Conservation (phyloP, 2,329 filamentous ascomycete genomes). For the Ophiocordyceps camponoti-saundersi region DNA sequence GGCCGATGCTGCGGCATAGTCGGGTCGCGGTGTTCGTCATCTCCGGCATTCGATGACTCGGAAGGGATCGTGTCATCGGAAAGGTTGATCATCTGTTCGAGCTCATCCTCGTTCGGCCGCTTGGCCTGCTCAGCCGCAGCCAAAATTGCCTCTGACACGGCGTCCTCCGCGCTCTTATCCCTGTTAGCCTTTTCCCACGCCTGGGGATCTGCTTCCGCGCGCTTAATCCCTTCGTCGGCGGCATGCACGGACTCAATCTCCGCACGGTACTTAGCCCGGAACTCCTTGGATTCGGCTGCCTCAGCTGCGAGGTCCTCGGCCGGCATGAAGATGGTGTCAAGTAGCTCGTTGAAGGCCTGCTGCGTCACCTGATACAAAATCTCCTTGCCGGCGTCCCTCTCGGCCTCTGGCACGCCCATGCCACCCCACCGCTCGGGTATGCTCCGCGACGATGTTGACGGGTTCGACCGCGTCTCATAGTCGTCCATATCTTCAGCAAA, state of each 20-base stretch:
- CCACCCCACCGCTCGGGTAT: constrained; percentile 61
- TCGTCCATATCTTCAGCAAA: constrained; percentile 59
- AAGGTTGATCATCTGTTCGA: constrained; percentile 10
- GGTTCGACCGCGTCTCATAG: constrained; percentile 53
- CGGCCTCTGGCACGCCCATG: constrained; percentile 62
- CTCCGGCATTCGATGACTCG: constrained; percentile 3
- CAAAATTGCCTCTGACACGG: constrained; percentile 22
- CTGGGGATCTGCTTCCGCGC: neutral
- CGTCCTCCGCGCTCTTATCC: constrained; percentile 14
- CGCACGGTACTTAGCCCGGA: constrained; percentile 39
- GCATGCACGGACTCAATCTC: constrained; percentile 25
- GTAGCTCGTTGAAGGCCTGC: constrained; percentile 77
- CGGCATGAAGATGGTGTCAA: constrained; percentile 70
- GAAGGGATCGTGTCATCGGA: constrained; percentile 1
- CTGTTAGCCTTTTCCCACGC: constrained; percentile 4
- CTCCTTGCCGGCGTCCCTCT: constrained; percentile 71
- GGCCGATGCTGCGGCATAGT: constrained; percentile 55
- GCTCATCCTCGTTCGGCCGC: constrained; percentile 15
- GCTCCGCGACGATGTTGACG: constrained; percentile 54
- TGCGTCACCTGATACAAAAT: constrained; percentile 84
- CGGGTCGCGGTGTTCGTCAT: constrained; percentile 29
- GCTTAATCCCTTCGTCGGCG: constrained; percentile 10
- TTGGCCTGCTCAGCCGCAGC: constrained; percentile 23
- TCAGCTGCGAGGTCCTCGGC: constrained; percentile 63
- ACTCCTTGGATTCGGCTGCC: constrained; percentile 42